phyloP scores from a whole-genome alignment of 768 basidiomycete genomes.

The Lactarius trivialis region DNA sequence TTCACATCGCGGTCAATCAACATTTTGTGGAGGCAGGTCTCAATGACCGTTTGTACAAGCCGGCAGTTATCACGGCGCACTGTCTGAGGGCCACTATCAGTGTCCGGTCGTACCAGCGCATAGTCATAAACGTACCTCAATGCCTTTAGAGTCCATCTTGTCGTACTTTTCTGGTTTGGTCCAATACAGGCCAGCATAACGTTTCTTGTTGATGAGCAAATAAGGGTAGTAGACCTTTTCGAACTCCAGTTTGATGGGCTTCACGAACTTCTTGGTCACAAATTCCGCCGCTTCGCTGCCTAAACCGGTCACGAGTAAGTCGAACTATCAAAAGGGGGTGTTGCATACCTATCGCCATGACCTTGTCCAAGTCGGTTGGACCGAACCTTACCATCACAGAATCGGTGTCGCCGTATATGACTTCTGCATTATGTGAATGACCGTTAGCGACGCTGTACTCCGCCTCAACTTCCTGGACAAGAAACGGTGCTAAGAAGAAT shows the following conservation, averaged over 20 bases:
- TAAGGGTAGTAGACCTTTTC: slow-evolving; percentile 99
- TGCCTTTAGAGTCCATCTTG: slow-evolving; percentile 99
- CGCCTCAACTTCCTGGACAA: slow-evolving; percentile 72
- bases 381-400: slow-evolving; percentile 99
- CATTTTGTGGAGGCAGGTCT: slow-evolving; percentile 97
- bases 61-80: slow-evolving; percentile 98
- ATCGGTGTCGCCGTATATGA: slow-evolving; percentile 98
- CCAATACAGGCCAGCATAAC: slow-evolving; percentile 98
- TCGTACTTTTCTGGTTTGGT: slow-evolving; percentile 92
- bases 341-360: slow-evolving; percentile 81
- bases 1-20: slow-evolving; percentile 91
- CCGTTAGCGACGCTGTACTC: slow-evolving; percentile 85
- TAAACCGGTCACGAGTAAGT: slow-evolving; percentile 29
- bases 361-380: slow-evolving; percentile 72
- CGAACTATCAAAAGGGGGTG: not conserved
- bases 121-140: slow-evolving; percentile 58
- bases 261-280: slow-evolving; percentile 85
- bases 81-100: slow-evolving; percentile 48
- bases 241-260: slow-evolving; percentile 98
- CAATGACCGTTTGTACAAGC: slow-evolving; percentile 96
- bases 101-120: not conserved
- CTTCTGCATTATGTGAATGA: slow-evolving; percentile 78
- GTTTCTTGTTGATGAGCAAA: slow-evolving; percentile 95
- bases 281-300: slow-evolving; percentile 89
- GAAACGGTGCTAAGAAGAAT: not conserved